Base-by-base conservation (phyloP, 2,329 filamentous ascomycete species). In the Annulohypoxylon truncatum region DNA sequence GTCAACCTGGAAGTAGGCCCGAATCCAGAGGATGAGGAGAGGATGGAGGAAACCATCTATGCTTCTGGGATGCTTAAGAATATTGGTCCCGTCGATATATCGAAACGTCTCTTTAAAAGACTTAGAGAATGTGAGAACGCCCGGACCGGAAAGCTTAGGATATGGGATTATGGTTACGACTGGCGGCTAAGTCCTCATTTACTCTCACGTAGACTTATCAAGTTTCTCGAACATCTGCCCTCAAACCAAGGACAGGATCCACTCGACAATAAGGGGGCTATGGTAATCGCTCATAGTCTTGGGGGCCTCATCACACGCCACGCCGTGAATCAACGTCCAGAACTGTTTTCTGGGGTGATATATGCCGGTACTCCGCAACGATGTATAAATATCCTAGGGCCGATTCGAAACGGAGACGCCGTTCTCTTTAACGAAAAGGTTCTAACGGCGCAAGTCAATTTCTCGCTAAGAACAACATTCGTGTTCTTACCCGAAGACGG, bases 141-240 rank as follows among this genome's bases (percentile, higher is more conserved):
- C 1, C 85, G 87, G 55, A 84, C 82, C 3, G 93, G 92, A 6
- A 90, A 86, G 67, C 81, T 97, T 4, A 85, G 93, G 48, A 86
- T 97, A 0, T 94, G 94, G 83, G 91, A 97, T 73, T 98, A 95
- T 75, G 94, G 94, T 15, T 98, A 97, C 73, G 95, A 98, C 79
- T 98, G 95, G 95, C 87, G 95, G 13, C 82, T 97, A 38, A 96
- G 92, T 68, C 95, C 95, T 0, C 87, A 90, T 73, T 82, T 93
- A 0, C 84, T 96, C 0, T 94, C 92, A 2, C 83, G 84, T 47
- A 88, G 88, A 66, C 81, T 98, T n/a, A 87, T 90, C 33, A 80
- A 85, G 15, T 97, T 92, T 73, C 82, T 98, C 12, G 88, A 92
- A 74, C 83, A 80, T 1, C 82, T 98, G 0, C 91, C 91, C 0